A percentile compares a stretch with the other conserved stretches of the same genome.
phyloP scores from a whole-genome alignment of 768 basidiomycete species.

The Lepiota subincarnata region DNA sequence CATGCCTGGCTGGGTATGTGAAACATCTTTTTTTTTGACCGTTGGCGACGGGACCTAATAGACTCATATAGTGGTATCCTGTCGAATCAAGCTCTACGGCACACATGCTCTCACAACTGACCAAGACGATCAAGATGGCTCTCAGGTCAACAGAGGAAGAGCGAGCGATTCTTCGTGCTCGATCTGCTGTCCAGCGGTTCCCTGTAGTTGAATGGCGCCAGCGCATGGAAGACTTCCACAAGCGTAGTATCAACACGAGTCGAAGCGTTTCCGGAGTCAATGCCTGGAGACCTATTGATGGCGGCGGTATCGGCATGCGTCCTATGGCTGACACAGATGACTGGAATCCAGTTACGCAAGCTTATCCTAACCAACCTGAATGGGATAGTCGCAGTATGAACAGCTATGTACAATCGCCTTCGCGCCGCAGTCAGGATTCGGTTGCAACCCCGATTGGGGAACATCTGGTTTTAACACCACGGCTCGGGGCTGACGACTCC shows the following conservation, averaged over 20 bases:
- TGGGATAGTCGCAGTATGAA: constrained; percentile 64
- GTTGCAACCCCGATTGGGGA: constrained; percentile 43
- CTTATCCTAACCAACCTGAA: constrained; percentile 65
- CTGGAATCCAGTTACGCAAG: constrained; percentile 71
- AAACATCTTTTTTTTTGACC: neutral
- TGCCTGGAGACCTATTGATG: constrained; percentile 77
- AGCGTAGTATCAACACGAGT: constrained; percentile 72
- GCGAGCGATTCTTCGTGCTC: constrained; percentile 86
- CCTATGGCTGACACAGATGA: constrained; percentile 69
- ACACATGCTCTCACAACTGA: constrained; percentile 92
- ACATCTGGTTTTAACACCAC: constrained; percentile 46
- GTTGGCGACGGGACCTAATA: constrained; percentile 5
- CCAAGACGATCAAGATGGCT: constrained; percentile 93
- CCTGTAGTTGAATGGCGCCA: constrained; percentile 98
- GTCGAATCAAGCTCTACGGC: constrained; percentile 90
- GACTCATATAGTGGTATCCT: constrained; percentile 78
- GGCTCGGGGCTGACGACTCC: constrained; percentile 43
- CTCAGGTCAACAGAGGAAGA: constrained; percentile 89
- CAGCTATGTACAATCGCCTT: constrained; percentile 47
- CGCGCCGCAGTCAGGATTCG: constrained; percentile 58
- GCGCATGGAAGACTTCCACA: constrained; percentile 92
- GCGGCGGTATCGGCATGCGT: constrained; percentile 41
- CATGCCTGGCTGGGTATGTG: constrained; percentile 94
- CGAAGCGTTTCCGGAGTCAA: constrained; percentile 64
- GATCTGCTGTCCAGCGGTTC: constrained; percentile 94